These are phyloP conservation scores for Leishmania tropica DNA, from an alignment of 208 protist species.

Conservation along the genomic window DNA sequence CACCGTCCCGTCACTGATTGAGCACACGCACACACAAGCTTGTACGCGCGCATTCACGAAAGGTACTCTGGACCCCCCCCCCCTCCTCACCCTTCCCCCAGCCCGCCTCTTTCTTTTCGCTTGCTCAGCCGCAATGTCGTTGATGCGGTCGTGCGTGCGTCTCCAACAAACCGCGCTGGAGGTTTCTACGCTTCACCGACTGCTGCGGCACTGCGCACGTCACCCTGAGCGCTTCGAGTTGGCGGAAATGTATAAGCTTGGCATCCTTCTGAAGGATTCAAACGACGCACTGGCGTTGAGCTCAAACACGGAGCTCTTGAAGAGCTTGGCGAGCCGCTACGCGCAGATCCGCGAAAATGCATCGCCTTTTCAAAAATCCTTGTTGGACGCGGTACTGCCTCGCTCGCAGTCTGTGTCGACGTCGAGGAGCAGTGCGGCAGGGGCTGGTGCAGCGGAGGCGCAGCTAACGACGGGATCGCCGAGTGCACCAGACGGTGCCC, in stretches of 20 bases:
- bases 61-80: neutral
- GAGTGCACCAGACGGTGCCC: neutral
- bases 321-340: constrained; percentile 8
- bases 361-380: constrained; percentile 27
- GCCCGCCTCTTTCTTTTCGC: neutral
- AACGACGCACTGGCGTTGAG: constrained; percentile 20
- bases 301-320: neutral
- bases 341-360: constrained; percentile 13
- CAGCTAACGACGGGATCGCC: neutral
- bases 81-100: neutral
- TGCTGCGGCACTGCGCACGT: constrained; percentile 16
- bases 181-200: neutral
- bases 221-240: constrained; percentile 25
- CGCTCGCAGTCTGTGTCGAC: neutral
- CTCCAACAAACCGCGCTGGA: neutral
- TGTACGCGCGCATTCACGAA: too few relatives aligned
- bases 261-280: constrained; percentile 28
- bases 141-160: neutral
- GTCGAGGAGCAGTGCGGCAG: neutral
- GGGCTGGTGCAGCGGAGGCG: neutral
- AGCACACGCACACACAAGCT: neutral
- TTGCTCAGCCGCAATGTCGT: neutral
- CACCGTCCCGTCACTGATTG: neutral
- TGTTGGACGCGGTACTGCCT: constrained; percentile 28
- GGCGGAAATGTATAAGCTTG: constrained; percentile 26